Evolutionary conservation across 306 rosid species (phyloP).

Genomic region (Cicer judaicum): DNA sequence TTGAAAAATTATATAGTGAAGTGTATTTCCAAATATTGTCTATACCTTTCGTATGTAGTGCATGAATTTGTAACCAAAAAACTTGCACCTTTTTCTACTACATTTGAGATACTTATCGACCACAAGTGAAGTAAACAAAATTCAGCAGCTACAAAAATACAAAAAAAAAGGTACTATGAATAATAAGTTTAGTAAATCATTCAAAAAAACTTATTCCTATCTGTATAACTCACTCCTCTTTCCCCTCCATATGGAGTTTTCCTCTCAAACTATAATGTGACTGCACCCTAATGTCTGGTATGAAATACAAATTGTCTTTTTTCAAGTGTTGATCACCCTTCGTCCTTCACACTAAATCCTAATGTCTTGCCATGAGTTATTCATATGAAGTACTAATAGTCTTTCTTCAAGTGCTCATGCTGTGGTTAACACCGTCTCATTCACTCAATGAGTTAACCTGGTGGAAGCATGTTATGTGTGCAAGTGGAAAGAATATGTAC

Average conservation of each 20-base stretch:
- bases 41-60: background rate
- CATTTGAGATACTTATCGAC: background rate
- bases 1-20: background rate
- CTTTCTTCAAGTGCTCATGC: background rate
- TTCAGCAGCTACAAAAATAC: background rate
- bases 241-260: background rate
- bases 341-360: background rate
- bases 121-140: background rate
- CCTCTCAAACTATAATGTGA: background rate
- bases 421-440: background rate
- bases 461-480: background rate
- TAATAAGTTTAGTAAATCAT: background rate
- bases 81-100: background rate
- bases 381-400: conserved; percentile 6
- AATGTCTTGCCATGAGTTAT: background rate
- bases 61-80: background rate
- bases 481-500: background rate
- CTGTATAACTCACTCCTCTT: too few species aligned
- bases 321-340: conserved; percentile 4
- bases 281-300: background rate
- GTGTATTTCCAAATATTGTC: background rate
- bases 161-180: background rate
- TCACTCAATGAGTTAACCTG: background rate
- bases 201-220: background rate
- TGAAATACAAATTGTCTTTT: background rate